Conservation (phyloP, 1,284 basidiomycete species). For the Boletus mariae region DNA sequence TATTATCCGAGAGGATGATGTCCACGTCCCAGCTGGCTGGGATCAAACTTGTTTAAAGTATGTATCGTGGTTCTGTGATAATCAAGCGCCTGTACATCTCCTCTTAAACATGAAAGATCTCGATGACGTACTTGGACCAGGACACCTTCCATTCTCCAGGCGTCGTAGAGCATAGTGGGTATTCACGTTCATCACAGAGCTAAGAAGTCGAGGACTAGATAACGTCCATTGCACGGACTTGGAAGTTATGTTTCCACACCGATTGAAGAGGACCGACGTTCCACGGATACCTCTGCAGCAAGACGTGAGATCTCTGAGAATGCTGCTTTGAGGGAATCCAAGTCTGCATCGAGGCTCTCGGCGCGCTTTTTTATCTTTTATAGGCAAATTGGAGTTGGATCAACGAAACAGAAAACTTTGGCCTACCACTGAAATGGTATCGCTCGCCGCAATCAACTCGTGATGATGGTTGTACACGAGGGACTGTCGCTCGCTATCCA, state of each 20-base stretch:
- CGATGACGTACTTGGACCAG: constrained; percentile 4
- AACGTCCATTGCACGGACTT: not conserved
- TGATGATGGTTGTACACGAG: constrained; percentile 94
- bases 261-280: constrained; percentile 22
- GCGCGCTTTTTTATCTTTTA: constrained; percentile 79
- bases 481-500: constrained; percentile 86
- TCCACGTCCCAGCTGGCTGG: constrained; percentile 13
- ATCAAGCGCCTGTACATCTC: constrained; percentile 10
- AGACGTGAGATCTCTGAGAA: constrained; percentile 84
- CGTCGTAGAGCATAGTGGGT: too few species aligned
- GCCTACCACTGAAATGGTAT: constrained; percentile 82
- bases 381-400: not conserved
- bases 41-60: constrained; percentile 8
- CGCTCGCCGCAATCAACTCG: constrained; percentile 87
- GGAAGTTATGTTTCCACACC: constrained; percentile 4
- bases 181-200: not conserved
- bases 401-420: not conserved
- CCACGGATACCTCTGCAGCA: constrained; percentile 61
- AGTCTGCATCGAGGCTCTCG: constrained; percentile 74
- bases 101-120: not conserved
- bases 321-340: constrained; percentile 75
- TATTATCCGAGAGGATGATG: constrained; percentile 21
- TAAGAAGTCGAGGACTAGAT: not conserved
- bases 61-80: constrained; percentile 8
- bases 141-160: not conserved